These are phyloP conservation scores for Cutaneotrichosporon sp. DNA, from an alignment of 1,284 basidiomycete species.

Conservation along the genomic window DNA sequence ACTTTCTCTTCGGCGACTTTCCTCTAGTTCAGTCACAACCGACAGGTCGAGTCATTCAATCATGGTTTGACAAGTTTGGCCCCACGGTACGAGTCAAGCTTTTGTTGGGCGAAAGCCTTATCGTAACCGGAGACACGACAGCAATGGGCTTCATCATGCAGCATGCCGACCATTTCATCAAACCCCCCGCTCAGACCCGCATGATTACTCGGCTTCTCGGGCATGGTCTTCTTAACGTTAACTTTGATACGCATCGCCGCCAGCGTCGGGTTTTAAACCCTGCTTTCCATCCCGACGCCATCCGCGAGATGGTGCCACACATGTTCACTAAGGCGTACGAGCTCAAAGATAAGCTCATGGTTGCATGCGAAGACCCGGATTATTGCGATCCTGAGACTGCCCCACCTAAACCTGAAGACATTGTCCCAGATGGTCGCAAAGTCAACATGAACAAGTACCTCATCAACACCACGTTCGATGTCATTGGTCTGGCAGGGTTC, in stretches of 20 bases:
- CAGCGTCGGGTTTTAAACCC: slow-evolving; percentile 51
- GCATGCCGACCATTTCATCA: slow-evolving; percentile 60
- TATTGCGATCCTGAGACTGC: slow-evolving; percentile 3
- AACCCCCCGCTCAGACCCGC: slow-evolving; percentile 58
- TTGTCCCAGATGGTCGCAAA: slow-evolving; percentile 15
- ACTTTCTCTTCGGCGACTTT: slow-evolving; percentile 18
- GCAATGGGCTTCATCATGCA: slow-evolving; percentile 60
- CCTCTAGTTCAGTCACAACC: slow-evolving; percentile 9
- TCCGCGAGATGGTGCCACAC: slow-evolving; percentile 49
- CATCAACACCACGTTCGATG: slow-evolving; percentile 58
- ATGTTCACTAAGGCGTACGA: slow-evolving; percentile 60
- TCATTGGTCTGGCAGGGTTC: slow-evolving; percentile 63
- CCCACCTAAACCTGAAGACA: slow-evolving; percentile 11
- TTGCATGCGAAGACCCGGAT: slow-evolving; percentile 55
- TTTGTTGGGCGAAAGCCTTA: not conserved
- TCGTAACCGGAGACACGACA: slow-evolving; percentile 57
- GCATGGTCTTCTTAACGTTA: slow-evolving; percentile 38
- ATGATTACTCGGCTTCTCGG: slow-evolving; percentile 50
- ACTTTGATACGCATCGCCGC: slow-evolving; percentile 53
- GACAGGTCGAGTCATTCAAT: slow-evolving; percentile 13
- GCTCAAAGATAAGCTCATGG: slow-evolving; percentile 53
- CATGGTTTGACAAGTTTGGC: slow-evolving; percentile 21
- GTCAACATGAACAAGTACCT: slow-evolving; percentile 14
- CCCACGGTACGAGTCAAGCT: slow-evolving; percentile 17
- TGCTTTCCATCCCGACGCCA: slow-evolving; percentile 39